Base-by-base conservation (phyloP, 2,329 filamentous ascomycete genomes). In the Penicillium palitans region DNA sequence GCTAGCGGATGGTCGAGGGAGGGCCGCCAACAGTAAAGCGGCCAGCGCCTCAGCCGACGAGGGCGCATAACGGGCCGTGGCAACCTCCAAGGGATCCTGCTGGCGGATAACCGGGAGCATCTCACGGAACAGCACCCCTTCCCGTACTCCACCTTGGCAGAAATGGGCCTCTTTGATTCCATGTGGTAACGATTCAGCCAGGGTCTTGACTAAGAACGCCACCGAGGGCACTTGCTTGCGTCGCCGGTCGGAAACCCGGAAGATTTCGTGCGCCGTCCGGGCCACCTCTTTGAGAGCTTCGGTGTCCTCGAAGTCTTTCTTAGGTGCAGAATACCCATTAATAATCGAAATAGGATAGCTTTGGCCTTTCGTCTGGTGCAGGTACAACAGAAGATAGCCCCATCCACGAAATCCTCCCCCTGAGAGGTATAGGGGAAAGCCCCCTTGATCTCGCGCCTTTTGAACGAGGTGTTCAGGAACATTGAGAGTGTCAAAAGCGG, bases 341-440 rank as follows among this genome's bases (percentile, higher is more conserved):
- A 93, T 87, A 39, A 88, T 86, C 0, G 90, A 86, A 29, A 96
- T 89, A 0, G 92, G 91, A 70, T 96, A 96, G 0, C 89, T 90
- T 37, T 61, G 63, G 3, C 62, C 63, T 51, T 83, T 80, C 31
- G 90, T 84, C 13, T 81, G 76, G 70, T 95, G 90, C 60, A 84
- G 83, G 70, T 90, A 87, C 85, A 96, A 90, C 44, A 96, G 79
- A 68, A 96, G 87, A 73, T 90, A 93, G 9, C 91, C 92, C 80
- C 95, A 96, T 19, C 92, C 92, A 25, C 92, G 83, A 70, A 96
- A 96, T 0, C 92, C 92, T 27, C 92, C 92, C 29, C 92, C 92
- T 59, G 90, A 96, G 57, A 96, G 85, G 70, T 92, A 96, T 10
- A 96, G 79, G 13, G 88, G 85, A 54, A 91, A 80, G 1, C 83